A percentile compares a stretch with the other conserved stretches of the same genome.
Evolutionary conservation across 371 early-diverging fungal species (phyloP).

Genomic region (Zopfochytrium polystomum): DNA sequence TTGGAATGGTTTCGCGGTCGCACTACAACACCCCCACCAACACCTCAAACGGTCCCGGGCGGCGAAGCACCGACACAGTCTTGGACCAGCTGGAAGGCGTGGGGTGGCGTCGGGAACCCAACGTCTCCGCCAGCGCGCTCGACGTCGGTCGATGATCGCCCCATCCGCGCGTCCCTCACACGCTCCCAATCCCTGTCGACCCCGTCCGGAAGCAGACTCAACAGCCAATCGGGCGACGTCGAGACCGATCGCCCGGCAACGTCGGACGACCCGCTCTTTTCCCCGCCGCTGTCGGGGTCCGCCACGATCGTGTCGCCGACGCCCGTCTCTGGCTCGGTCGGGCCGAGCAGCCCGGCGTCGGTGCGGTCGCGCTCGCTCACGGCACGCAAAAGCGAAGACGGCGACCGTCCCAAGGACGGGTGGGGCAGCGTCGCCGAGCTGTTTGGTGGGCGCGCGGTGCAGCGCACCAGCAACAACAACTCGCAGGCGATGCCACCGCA

Average conservation of each 20-base stretch:
- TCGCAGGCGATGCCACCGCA: not conserved
- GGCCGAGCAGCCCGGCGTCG: not conserved
- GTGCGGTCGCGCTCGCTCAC: not conserved
- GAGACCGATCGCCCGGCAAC: not conserved
- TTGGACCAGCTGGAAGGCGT: not conserved
- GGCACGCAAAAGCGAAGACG: not conserved
- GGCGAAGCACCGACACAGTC: not conserved
- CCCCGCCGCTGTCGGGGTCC: not conserved
- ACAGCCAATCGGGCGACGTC: too few relatives aligned
- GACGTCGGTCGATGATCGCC: not conserved
- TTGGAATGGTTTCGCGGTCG: not conserved
- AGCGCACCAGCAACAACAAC: not conserved
- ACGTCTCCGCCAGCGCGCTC: not conserved
- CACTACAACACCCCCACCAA: not conserved
- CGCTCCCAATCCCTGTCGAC: not conserved
- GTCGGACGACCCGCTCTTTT: not conserved
- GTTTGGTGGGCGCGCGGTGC: not conserved
- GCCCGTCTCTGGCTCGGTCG: not conserved
- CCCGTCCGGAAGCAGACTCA: too few relatives aligned
- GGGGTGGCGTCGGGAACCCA: not conserved
- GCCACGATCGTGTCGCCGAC: not conserved
- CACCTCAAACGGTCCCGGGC: not conserved
- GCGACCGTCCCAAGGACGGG: not conserved
- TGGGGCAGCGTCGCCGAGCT: not conserved
- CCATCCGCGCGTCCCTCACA: not conserved